phyloP scores from a whole-genome alignment of 139 green algal species.

The Tetraselmis striata region DNA sequence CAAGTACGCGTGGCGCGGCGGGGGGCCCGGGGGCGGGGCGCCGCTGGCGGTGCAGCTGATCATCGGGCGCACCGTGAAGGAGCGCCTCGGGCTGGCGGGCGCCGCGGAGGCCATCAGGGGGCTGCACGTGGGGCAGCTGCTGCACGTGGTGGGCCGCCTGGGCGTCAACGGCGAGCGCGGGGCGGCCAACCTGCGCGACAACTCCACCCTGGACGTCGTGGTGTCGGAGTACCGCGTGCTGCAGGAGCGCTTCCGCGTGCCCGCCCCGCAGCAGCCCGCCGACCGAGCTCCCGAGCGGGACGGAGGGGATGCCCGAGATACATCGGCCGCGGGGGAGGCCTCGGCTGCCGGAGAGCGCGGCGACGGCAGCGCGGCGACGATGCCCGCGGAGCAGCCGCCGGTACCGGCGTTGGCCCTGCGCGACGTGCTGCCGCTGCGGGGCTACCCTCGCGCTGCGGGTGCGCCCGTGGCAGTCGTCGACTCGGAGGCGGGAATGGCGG shows the following conservation, averaged over 20 bases:
- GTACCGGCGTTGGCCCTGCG: background rate
- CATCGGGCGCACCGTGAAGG: conserved; percentile 20
- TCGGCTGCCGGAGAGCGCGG: no score
- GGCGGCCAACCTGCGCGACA: background rate
- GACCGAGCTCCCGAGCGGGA: background rate
- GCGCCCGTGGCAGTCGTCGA: background rate
- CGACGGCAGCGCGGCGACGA: background rate
- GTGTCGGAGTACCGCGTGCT: conserved; percentile 21
- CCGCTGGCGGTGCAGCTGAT: conserved; percentile 29
- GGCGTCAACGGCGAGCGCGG: conserved; percentile 15
- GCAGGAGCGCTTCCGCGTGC: conserved; percentile 4
- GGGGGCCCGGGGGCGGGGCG: conserved; percentile 8
- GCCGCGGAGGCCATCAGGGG: conserved; percentile 12
- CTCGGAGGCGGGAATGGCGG: background rate
- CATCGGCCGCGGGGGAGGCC: no score
- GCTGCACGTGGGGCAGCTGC: conserved; percentile 8
- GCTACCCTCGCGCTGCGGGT: background rate
- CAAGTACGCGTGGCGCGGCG: conserved; percentile 19
- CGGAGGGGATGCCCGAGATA: no score
- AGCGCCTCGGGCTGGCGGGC: conserved; percentile 4
- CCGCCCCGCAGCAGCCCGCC: background rate
- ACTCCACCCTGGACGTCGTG: conserved; percentile 9
- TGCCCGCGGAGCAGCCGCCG: background rate
- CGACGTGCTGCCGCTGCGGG: background rate
- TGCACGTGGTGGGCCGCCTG: conserved; percentile 16